A percentile compares a stretch with the other conserved stretches of the same genome.
These are phyloP conservation scores for Pisolithus sp. DNA, from an alignment of 768 basidiomycete species.

Conservation along the genomic window DNA sequence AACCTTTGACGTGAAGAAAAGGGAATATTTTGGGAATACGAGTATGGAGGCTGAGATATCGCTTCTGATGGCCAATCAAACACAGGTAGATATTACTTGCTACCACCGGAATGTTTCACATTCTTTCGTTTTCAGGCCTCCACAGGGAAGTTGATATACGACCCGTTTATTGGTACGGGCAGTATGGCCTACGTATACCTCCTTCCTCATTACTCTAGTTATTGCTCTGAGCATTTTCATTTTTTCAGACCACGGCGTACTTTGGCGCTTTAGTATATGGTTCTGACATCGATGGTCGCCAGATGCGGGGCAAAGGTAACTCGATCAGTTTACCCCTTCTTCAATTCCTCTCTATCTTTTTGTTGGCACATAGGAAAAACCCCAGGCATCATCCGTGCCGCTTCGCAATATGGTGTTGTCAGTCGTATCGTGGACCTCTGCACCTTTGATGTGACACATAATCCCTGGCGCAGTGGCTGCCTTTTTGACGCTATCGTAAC, in stretches of 20 bases:
- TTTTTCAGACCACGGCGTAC: slow-evolving; percentile 65
- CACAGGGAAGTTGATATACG: slow-evolving; percentile 88
- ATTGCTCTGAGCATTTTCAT: background rate
- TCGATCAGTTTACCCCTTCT: background rate
- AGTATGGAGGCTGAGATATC: slow-evolving; percentile 98
- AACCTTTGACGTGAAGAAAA: slow-evolving; percentile 83
- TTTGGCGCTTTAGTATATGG: slow-evolving; percentile 87
- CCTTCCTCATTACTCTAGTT: background rate
- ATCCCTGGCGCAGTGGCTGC: slow-evolving; percentile 84
- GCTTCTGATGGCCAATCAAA: slow-evolving; percentile 93
- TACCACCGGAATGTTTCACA: background rate
- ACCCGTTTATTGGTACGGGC: slow-evolving; percentile 93
- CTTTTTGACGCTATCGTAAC: slow-evolving; percentile 93
- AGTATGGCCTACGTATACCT: slow-evolving; percentile 74
- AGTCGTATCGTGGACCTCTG: slow-evolving; percentile 73
- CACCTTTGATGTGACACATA: slow-evolving; percentile 88
- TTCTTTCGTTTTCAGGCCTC: slow-evolving; percentile 47
- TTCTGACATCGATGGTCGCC: slow-evolving; percentile 94
- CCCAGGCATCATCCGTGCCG: slow-evolving; percentile 76
- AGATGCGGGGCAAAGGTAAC: slow-evolving; percentile 90
- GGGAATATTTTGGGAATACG: slow-evolving; percentile 89
- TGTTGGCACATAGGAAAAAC: slow-evolving; percentile 23
- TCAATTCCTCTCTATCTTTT: background rate
- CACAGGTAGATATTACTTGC: slow-evolving; percentile 50
- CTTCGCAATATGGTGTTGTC: slow-evolving; percentile 75